These are phyloP conservation scores for Warburgia ugandensis DNA, from an alignment of 164 flowering plant genomes.

Conservation along the genomic window DNA sequence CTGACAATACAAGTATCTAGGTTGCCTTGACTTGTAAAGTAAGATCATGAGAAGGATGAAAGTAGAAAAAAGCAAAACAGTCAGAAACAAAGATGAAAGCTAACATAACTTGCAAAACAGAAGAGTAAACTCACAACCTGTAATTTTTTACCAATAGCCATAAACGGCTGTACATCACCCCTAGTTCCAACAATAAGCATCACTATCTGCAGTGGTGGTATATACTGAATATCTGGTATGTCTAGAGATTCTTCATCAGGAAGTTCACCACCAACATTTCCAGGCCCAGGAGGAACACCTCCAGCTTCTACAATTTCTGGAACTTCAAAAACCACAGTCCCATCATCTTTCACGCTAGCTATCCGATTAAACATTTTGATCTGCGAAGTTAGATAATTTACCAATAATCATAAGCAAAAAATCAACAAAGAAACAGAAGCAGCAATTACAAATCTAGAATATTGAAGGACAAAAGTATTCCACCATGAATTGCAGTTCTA, in stretches of 20 bases:
- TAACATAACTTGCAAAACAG: too few species aligned
- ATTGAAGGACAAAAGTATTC: too few species aligned
- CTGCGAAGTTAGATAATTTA: too few species aligned
- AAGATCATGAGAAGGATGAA: too few species aligned
- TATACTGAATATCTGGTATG: conserved; percentile 44
- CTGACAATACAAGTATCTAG: too few species aligned
- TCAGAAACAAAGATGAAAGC: too few species aligned
- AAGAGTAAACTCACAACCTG: conserved; percentile 44
- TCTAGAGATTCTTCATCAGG: conserved; percentile 60
- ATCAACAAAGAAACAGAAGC: too few species aligned
- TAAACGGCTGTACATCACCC: conserved; percentile 96
- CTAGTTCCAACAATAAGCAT: conserved; percentile 97
- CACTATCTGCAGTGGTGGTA: conserved; percentile 86
- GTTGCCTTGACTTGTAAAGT: too few species aligned
- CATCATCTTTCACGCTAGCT: conserved; percentile 94
- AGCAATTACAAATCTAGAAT: too few species aligned
- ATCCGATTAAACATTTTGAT: conserved; percentile 82
- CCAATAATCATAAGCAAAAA: too few species aligned
- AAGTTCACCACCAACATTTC: conserved; percentile 28
- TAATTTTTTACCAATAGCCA: conserved; percentile 88
- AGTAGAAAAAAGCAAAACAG: too few species aligned
- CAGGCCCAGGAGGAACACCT: conserved; percentile 34
- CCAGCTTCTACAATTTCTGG: conserved; percentile 62
- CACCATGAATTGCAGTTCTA: too few species aligned
- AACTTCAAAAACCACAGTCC: conserved; percentile 88